These are phyloP conservation scores for Pythium sp. DNA, from an alignment of 352 stramenopile species.

Conservation along the genomic window DNA sequence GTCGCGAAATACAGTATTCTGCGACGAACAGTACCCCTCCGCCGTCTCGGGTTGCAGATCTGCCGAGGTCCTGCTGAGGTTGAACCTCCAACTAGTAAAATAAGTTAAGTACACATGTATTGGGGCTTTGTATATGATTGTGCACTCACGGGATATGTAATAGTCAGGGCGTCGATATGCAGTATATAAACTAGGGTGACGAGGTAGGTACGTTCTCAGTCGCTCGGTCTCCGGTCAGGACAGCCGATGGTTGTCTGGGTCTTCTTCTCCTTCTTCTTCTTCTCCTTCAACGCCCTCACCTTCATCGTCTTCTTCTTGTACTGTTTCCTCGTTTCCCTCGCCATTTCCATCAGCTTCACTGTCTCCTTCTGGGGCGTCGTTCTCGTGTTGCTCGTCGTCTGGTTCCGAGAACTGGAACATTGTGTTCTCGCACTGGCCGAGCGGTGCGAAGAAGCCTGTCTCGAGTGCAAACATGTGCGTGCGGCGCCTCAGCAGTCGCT, in stretches of 20 bases:
- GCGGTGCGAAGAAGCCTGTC: slow-evolving; percentile 16
- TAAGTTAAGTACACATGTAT: background rate
- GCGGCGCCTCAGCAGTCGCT: slow-evolving; percentile 30
- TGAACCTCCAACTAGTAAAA: too few relatives aligned
- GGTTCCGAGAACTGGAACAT: slow-evolving; percentile 4
- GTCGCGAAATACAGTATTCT: too few relatives aligned
- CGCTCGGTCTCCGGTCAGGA: background rate
- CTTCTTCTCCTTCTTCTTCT: background rate
- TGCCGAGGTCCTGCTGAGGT: too few relatives aligned
- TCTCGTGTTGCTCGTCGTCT: background rate
- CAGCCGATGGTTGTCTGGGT: background rate
- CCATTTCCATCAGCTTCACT: background rate
- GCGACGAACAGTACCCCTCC: too few relatives aligned
- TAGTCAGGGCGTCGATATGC: background rate
- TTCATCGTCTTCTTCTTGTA: background rate
- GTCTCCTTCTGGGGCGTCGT: background rate
- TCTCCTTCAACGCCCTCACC: background rate
- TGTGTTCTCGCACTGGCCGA: slow-evolving; percentile 15
- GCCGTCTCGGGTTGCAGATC: too few relatives aligned
- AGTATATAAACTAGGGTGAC: background rate
- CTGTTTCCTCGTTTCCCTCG: background rate
- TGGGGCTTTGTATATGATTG: background rate
- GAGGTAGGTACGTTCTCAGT: background rate
- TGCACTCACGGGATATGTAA: background rate
- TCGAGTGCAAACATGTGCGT: slow-evolving; percentile 34